These are phyloP conservation scores for Parmelia sp. DNA, from an alignment of 495 filamentous ascomycete species.

Conservation along the genomic window DNA sequence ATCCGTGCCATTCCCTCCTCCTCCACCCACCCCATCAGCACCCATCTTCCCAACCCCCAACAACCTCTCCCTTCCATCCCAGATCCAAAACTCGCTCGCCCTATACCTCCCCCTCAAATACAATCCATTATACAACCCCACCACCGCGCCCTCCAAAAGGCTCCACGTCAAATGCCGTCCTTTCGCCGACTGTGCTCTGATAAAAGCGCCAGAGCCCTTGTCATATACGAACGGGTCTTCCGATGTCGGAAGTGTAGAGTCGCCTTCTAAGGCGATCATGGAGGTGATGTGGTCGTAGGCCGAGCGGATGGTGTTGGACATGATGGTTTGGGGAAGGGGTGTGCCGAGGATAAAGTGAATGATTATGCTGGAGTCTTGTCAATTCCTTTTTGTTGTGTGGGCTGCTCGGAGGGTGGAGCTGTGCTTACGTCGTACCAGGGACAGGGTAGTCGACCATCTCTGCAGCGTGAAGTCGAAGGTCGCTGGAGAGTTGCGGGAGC, in stretches of 20 bases:
- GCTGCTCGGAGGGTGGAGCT: background rate
- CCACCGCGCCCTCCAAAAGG: constrained; percentile 2
- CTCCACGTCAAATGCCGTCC: constrained; percentile 1
- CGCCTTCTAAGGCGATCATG: background rate
- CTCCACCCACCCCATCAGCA: background rate
- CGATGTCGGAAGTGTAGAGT: background rate
- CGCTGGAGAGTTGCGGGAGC: background rate
- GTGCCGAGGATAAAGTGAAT: background rate
- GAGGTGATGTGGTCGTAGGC: background rate
- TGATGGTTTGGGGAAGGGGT: background rate
- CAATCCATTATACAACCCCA: constrained; percentile 4
- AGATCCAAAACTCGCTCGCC: background rate
- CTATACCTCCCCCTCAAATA: background rate
- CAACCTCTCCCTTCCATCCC: background rate
- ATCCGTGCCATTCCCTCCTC: background rate
- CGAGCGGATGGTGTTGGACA: background rate
- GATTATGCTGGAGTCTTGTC: background rate
- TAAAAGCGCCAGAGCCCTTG: constrained; percentile 3
- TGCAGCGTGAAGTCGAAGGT: background rate
- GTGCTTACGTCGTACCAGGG: constrained; percentile 5
- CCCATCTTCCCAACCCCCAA: constrained; percentile 1
- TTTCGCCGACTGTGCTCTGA: background rate
- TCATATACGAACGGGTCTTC: constrained; percentile 3
- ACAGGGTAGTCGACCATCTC: background rate
- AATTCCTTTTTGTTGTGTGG: background rate